These are phyloP conservation scores for Juglanconis sp. DNA, from an alignment of 2,329 filamentous ascomycete species.

Conservation along the genomic window DNA sequence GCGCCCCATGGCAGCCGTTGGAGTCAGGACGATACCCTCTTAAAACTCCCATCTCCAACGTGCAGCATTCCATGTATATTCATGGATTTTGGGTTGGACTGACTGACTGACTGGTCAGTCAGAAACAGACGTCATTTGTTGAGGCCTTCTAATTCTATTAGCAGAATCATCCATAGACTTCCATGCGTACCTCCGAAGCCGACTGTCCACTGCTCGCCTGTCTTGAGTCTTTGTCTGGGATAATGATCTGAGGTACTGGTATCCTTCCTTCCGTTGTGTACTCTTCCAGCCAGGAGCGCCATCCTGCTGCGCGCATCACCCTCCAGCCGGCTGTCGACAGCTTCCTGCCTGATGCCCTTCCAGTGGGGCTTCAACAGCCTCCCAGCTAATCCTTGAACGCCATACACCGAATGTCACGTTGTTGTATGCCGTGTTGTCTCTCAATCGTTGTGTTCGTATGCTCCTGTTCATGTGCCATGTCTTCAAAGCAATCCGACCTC, in stretches of 20 bases:
- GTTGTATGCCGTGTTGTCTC: not conserved
- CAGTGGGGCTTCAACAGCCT: not conserved
- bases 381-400: not conserved
- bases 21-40: conserved; percentile 6
- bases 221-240: not conserved
- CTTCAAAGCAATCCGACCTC: conserved; percentile 14
- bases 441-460: not conserved
- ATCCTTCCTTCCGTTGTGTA: not conserved
- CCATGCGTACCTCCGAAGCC: conserved; percentile 12
- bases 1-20: not conserved
- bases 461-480: not conserved
- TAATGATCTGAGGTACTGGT: not conserved
- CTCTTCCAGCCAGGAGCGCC: not conserved
- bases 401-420: conserved; percentile 4
- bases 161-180: conserved; percentile 1
- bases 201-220: not conserved
- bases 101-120: not conserved
- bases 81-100: conserved; percentile 3
- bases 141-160: conserved; percentile 13
- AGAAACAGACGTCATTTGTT: conserved; percentile 2
- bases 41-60: not conserved
- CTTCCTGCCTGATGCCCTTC: not conserved
- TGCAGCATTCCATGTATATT: not conserved
- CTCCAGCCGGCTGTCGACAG: not conserved
- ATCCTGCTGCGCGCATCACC: not conserved